These are phyloP conservation scores for Cucurbita argyrosperma DNA, from an alignment of 306 rosid species.

Conservation along the genomic window DNA sequence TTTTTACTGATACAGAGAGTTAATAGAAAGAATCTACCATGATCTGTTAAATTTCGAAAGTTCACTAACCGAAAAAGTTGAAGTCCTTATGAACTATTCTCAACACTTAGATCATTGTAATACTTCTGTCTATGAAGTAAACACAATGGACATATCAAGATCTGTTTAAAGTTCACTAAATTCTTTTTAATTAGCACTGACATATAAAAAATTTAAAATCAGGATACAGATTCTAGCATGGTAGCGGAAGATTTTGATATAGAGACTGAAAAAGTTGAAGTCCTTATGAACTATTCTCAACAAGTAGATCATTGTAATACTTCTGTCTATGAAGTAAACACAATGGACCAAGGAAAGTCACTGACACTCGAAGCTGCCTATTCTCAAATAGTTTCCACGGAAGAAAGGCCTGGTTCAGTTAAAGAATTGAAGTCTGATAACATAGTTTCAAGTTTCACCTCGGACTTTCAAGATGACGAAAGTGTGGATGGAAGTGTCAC, in stretches of 20 bases:
- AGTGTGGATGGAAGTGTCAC: slow-evolving; percentile 15
- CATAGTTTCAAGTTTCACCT: slow-evolving; percentile 19
- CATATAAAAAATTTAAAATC: slow-evolving; percentile 4
- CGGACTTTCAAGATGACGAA: slow-evolving; percentile 20
- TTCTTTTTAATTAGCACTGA: slow-evolving; percentile 4
- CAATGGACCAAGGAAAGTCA: slow-evolving; percentile 20
- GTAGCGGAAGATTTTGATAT: slow-evolving; percentile 18
- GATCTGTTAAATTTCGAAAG: not conserved
- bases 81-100: slow-evolving; percentile 19
- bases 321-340: slow-evolving; percentile 10
- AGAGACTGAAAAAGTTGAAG: slow-evolving; percentile 18
- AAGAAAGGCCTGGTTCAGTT: slow-evolving; percentile 19
- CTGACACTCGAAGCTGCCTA: slow-evolving; percentile 9
- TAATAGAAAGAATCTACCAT: not conserved
- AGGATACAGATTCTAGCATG: slow-evolving; percentile 17
- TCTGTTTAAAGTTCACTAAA: not conserved
- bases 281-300: slow-evolving; percentile 17
- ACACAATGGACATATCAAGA: slow-evolving; percentile 8
- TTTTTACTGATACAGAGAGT: not conserved
- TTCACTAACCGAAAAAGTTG: slow-evolving; percentile 7
- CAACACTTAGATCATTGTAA: slow-evolving; percentile 9
- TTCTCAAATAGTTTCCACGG: slow-evolving; percentile 17
- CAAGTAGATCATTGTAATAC: slow-evolving; percentile 16
- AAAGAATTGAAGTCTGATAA: slow-evolving; percentile 21
- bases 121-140: slow-evolving; percentile 15